Percentiles rank a stretch among this genome's conserved stretches.
Evolutionary conservation across 192 early-diverging fungal species (phyloP).

Genomic region (Linnemannia elongata): DNA sequence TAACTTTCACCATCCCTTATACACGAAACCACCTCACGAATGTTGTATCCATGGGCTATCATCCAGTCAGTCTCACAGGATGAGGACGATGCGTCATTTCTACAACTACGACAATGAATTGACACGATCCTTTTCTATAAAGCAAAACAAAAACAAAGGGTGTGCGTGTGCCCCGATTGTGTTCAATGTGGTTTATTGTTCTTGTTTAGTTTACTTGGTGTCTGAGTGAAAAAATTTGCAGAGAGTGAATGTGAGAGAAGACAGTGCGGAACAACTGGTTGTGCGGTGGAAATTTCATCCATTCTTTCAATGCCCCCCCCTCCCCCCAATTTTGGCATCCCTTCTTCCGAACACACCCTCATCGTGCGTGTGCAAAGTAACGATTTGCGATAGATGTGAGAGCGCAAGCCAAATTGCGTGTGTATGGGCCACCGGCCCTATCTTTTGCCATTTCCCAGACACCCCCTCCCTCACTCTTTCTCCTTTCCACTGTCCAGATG

Average conservation of each 20-base stretch:
- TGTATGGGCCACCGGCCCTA: not conserved
- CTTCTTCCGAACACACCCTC: not conserved
- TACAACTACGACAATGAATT: not conserved
- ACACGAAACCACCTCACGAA: not conserved
- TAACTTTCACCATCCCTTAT: not conserved
- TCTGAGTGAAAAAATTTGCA: not conserved
- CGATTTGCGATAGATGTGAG: not conserved
- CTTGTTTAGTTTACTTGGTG: not conserved
- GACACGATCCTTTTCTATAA: too few relatives aligned
- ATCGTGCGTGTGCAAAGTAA: not conserved
- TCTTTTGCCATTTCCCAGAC: constrained; percentile 17
- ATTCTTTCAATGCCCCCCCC: not conserved
- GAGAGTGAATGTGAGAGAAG: not conserved
- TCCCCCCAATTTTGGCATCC: constrained; percentile 3
- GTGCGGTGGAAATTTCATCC: not conserved
- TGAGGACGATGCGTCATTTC: not conserved
- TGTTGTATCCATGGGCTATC: not conserved
- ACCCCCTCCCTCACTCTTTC: not conserved
- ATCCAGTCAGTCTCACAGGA: not conserved
- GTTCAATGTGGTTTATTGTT: not conserved
- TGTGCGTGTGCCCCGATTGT: not conserved
- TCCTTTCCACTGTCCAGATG: not conserved
- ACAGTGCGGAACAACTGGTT: constrained; percentile 28
- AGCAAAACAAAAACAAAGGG: not conserved
- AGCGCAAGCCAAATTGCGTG: not conserved